Percentiles rank a stretch among this genome's conserved stretches.
Evolutionary conservation across 2,329 filamentous ascomycete genomes (phyloP).

Genomic region (Colletotrichum trifolii): DNA sequence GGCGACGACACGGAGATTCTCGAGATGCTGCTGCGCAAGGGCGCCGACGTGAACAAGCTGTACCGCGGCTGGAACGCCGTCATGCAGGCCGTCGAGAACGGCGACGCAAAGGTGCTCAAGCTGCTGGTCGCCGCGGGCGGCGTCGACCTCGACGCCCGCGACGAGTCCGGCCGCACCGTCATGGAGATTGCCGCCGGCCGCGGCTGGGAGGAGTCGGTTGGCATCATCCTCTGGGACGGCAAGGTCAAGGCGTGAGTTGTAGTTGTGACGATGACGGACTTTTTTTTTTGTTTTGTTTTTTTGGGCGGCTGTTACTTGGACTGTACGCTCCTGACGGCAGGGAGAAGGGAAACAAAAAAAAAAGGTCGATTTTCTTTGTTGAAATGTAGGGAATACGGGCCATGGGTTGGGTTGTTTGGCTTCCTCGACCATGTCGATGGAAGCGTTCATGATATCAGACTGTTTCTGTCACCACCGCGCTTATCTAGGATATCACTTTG

Average conservation of each 20-base stretch:
- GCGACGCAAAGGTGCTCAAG: conserved; percentile 64
- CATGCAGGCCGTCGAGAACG: conserved; percentile 74
- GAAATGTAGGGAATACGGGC: conserved; percentile 11
- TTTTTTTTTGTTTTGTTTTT: background rate
- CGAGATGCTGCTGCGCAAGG: conserved; percentile 70
- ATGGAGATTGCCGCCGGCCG: conserved; percentile 68
- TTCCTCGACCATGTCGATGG: conserved; percentile 3
- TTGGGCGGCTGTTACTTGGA: too few relatives aligned
- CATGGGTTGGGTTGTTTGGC: conserved; percentile 5
- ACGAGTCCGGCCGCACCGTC: conserved; percentile 65
- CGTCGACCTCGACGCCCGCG: conserved; percentile 62
- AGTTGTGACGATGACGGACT: background rate
- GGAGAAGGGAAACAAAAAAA: too few relatives aligned
- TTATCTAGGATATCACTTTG: background rate
- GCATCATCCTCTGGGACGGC: conserved; percentile 50
- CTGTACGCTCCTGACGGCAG: background rate
- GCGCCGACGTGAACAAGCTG: conserved; percentile 75
- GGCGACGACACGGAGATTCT: conserved; percentile 69
- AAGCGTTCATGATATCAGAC: conserved; percentile 24
- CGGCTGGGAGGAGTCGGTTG: conserved; percentile 68
- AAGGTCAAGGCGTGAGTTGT: conserved; percentile 24
- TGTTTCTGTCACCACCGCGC: conserved; percentile 4
- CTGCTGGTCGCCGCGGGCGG: conserved; percentile 61
- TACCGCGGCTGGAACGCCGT: conserved; percentile 75
- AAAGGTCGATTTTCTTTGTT: conserved; percentile 3